Evolutionary conservation across 495 filamentous ascomycete genomes (phyloP), one percentile per base, ranked within the genome.

Genomic region (Penicillium paradoxum): DNA sequence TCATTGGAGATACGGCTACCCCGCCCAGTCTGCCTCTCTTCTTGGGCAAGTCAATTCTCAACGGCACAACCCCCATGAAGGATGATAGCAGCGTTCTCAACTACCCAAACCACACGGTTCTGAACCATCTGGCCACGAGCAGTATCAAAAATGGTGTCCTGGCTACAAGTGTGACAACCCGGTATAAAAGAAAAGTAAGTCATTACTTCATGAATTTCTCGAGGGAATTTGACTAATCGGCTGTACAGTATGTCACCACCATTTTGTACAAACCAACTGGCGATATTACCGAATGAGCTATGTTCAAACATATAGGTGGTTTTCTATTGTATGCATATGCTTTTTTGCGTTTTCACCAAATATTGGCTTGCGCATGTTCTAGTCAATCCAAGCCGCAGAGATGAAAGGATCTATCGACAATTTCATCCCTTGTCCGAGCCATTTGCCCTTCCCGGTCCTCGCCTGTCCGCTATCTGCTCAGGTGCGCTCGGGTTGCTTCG

Each of bases 51-150:
- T 92, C 91, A 15, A 96, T 98, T 48, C 72, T 98, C 51, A 98
- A 98, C 66, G 87, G 87, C 38, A 85, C 82, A 6, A 92, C 85
- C 6, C 82, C 90, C 2, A 91, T 96, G 76, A 97, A 97, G 73
- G 93, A 97, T 70, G 93, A 98, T 65, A 95, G 89, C 68, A 96
- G 91, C 72, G 95, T 98, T 38, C 71, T 98, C 34, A 91, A 85
- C 45, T 91, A 96, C 75, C 93, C 93, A 13, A 98, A 97, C 59
- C 93, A 98, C 57, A 96, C 93, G 2, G 90, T 98, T 22, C 72
- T 98, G 57, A 98, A 98, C 58, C 93, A 98, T 67, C 74, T 98
- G 41, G 92, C 92, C n/a, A 98, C 93, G 4, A 96, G 91, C 75
- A 96, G 91, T 69, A 98, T 98, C 69, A 97, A 96, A 71, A 88